Evolutionary conservation across 1,139 yeast genomes (phyloP).

Genomic region (Diutina ranongensis): DNA sequence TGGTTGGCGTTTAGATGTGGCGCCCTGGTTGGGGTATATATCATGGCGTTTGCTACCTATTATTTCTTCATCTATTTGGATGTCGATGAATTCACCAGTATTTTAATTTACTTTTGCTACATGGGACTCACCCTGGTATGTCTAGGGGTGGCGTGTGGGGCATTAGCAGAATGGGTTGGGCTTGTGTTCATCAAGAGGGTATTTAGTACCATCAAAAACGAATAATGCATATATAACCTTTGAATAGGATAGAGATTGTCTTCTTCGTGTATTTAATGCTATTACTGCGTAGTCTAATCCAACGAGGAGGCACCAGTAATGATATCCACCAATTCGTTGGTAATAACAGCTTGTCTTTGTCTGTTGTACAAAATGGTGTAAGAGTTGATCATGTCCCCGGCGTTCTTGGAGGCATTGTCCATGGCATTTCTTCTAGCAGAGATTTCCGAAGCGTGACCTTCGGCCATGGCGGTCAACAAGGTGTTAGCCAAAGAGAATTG

Average conservation of each 20-base stretch:
- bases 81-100: conserved; percentile 58
- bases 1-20: conserved; percentile 76
- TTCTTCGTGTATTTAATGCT: background rate
- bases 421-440: conserved; percentile 99
- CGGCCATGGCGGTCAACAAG: conserved; percentile 86
- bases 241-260: too few relatives aligned
- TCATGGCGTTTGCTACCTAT: conserved; percentile 56
- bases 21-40: conserved; percentile 60
- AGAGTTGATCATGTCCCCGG: conserved; percentile 95
- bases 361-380: conserved; percentile 97
- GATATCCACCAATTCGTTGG: conserved; percentile 98
- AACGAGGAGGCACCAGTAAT: conserved; percentile 99
- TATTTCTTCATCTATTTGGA: conserved; percentile 47
- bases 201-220: conserved; percentile 48
- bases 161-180: conserved; percentile 60
- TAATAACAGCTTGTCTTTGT: conserved; percentile 99
- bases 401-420: conserved; percentile 99
- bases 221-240: too few relatives aligned
- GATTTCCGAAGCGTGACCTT: conserved; percentile 96
- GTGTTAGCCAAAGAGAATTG: conserved; percentile 89
- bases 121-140: conserved; percentile 53
- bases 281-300: conserved; percentile 40
- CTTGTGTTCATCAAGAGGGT: conserved; percentile 46
- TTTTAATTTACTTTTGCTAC: conserved; percentile 59
- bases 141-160: conserved; percentile 65